Percentiles rank a stretch among this genome's conserved stretches.
These are phyloP conservation scores for Solanum chmielewskii DNA, from an alignment of 257 asterid genomes.

Conservation along the genomic window DNA sequence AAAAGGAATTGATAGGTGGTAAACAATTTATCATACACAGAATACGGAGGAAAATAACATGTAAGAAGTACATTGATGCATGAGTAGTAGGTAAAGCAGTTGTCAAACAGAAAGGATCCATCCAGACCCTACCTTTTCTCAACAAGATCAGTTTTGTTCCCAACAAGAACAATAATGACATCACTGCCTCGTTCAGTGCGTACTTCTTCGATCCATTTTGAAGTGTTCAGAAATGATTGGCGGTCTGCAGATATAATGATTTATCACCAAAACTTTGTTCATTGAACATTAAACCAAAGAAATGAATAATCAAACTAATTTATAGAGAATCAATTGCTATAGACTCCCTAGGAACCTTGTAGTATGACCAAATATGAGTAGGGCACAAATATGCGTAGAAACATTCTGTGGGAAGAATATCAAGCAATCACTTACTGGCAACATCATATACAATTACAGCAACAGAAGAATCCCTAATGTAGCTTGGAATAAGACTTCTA, in stretches of 20 bases:
- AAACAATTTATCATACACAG: background rate
- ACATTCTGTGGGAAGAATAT: background rate
- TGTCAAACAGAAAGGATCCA: background rate
- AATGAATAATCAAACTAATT: background rate
- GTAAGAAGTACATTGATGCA: background rate
- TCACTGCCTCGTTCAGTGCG: slow-evolving; percentile 17
- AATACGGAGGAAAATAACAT: background rate
- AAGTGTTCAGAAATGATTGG: slow-evolving; percentile 7
- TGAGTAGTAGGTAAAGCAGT: background rate
- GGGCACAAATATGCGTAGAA: background rate
- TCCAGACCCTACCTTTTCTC: slow-evolving; percentile 10
- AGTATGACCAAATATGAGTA: background rate
- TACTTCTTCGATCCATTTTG: slow-evolving; percentile 11
- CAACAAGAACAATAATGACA: slow-evolving; percentile 13
- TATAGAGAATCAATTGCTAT: background rate
- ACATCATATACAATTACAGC: slow-evolving; percentile 90
- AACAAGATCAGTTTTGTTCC: slow-evolving; percentile 14
- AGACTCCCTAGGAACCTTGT: background rate
- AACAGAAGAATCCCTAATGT: slow-evolving; percentile 67
- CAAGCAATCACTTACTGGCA: slow-evolving; percentile 48
- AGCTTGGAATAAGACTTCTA: slow-evolving; percentile 1
- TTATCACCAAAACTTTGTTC: background rate
- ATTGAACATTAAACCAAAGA: background rate
- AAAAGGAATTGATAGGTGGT: background rate
- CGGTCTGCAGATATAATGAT: slow-evolving; percentile 1